A percentile compares a stretch with the other conserved stretches of the same genome.
These are phyloP conservation scores for Cytospora chrysosperma DNA, from an alignment of 2,329 filamentous ascomycete species.

Conservation along the genomic window DNA sequence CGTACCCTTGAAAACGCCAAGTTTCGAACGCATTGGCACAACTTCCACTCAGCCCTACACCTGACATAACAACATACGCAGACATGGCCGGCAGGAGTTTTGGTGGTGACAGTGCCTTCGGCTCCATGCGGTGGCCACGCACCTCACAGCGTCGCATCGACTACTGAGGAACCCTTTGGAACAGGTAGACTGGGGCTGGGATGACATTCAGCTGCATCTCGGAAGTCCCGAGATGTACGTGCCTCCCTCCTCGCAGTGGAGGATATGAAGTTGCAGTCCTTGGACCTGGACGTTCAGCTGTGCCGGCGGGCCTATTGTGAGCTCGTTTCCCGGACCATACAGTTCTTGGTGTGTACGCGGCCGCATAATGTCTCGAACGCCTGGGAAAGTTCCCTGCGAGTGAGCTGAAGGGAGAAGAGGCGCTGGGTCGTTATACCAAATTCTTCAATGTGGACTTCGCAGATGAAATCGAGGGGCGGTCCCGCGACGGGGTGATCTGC, in stretches of 20 bases:
- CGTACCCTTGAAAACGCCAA: background rate
- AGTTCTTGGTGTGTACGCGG: background rate
- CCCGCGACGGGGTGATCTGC: background rate
- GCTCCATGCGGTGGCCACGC: constrained; percentile 3
- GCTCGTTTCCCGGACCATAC: constrained; percentile 1
- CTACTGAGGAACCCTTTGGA: background rate
- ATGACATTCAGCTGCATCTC: background rate
- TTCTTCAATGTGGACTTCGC: background rate
- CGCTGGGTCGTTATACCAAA: background rate
- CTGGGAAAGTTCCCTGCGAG: background rate
- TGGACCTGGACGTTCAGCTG: background rate
- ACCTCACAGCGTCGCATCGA: background rate
- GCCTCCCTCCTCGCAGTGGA: background rate
- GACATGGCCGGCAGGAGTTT: background rate
- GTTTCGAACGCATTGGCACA: background rate
- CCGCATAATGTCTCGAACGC: background rate
- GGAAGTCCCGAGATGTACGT: background rate
- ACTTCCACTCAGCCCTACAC: background rate
- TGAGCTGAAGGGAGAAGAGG: background rate
- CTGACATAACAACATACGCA: background rate
- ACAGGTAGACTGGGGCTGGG: background rate
- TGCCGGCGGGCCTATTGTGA: background rate
- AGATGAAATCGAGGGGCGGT: background rate
- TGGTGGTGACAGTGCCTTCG: background rate
- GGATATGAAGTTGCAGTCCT: constrained; percentile 7